phyloP scores from a whole-genome alignment of 2,329 filamentous ascomycete species.

The Alternaria gaisen region DNA sequence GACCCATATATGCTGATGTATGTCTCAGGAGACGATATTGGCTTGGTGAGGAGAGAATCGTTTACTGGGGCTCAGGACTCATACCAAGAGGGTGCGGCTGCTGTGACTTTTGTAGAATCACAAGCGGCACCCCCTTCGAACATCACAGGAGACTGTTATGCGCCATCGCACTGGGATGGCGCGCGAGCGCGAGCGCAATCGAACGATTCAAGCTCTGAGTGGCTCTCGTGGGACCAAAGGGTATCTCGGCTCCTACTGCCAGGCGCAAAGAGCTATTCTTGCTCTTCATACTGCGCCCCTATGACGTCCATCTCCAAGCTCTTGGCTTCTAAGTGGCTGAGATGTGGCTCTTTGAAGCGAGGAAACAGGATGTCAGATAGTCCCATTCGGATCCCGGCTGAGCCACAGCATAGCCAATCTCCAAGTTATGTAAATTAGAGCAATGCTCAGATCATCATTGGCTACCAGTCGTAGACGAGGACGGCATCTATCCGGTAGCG shows the following conservation, averaged over 20 bases:
- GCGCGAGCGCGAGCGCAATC: not conserved
- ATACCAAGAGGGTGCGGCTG: not conserved
- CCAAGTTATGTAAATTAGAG: not conserved
- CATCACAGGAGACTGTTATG: not conserved
- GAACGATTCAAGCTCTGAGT: not conserved
- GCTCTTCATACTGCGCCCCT: not conserved
- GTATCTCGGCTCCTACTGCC: constrained; percentile 3
- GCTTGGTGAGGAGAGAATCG: not conserved
- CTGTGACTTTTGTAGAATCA: not conserved
- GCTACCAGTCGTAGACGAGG: not conserved
- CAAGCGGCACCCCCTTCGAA: not conserved
- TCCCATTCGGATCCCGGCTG: constrained; percentile 6
- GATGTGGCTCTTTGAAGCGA: not conserved
- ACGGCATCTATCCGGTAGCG: not conserved
- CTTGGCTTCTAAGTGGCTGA: constrained; percentile 1
- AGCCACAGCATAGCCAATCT: constrained; percentile 9
- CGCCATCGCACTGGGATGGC: not conserved
- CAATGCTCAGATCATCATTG: not conserved
- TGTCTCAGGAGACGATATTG: not conserved
- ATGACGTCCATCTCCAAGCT: constrained; percentile 2
- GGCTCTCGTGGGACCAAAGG: constrained; percentile 1
- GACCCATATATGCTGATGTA: constrained; percentile 16
- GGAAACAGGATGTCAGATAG: not conserved
- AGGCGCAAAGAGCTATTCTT: not conserved
- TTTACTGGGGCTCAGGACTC: not conserved